Evolutionary conservation across 441 rosid genomes (phyloP).

Genomic region (Gossypium gossypioides): DNA sequence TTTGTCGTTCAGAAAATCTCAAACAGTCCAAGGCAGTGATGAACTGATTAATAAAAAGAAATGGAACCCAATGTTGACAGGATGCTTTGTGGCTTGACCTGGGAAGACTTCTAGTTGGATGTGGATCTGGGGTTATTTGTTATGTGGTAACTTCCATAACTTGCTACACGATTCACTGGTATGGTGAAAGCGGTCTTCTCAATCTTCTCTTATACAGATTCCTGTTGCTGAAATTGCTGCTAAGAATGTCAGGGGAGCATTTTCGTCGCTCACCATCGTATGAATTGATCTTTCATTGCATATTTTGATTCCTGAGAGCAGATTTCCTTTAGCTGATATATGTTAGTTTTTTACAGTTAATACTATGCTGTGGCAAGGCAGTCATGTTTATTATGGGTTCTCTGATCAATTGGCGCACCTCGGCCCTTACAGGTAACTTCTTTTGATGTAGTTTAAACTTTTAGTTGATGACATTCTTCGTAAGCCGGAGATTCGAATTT

Average conservation of each 20-base stretch:
- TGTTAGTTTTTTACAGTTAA: conserved; percentile 31
- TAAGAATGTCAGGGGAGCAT: conserved; percentile 46
- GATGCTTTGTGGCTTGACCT: conserved; percentile 43
- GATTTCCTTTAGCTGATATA: neutral
- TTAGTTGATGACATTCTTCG: neutral
- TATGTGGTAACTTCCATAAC: conserved; percentile 36
- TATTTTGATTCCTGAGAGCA: neutral
- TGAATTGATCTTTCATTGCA: neutral
- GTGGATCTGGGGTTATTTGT: conserved; percentile 41
- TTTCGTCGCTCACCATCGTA: conserved; percentile 33
- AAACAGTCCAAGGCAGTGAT: neutral
- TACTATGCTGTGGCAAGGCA: conserved; percentile 33
- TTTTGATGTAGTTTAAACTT: neutral
- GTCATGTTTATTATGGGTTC: conserved; percentile 37
- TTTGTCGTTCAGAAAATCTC: conserved; percentile 4
- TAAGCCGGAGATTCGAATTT: neutral
- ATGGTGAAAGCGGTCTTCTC: neutral
- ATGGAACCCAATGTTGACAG: conserved; percentile 18
- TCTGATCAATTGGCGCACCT: conserved; percentile 39
- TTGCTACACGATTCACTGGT: neutral
- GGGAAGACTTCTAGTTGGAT: conserved; percentile 49
- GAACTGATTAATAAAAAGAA: neutral
- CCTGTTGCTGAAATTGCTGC: conserved; percentile 66
- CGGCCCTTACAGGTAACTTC: conserved; percentile 42
- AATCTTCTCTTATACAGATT: conserved; percentile 22